Percentiles rank a stretch among this genome's conserved stretches.
Conservation (phyloP, 495 filamentous ascomycete species). For the Lophiotrema nucula region DNA sequence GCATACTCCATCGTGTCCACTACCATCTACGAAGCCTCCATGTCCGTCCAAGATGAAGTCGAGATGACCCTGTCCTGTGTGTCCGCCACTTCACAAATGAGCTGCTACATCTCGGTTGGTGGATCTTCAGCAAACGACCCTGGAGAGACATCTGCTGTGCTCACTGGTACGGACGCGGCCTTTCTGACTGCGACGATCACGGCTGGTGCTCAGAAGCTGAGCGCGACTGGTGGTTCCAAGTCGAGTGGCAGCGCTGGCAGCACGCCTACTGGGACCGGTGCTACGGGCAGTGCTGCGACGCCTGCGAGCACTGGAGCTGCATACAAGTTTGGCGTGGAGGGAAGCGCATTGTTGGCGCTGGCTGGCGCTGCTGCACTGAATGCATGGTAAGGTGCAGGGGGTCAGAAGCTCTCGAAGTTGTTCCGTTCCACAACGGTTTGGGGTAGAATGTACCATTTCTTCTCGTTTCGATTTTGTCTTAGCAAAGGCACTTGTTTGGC, state of each 20-base stretch:
- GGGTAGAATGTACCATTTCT: too few relatives aligned
- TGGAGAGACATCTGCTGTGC: neutral
- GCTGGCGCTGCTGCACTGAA: constrained; percentile 8
- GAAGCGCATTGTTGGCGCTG: constrained; percentile 8
- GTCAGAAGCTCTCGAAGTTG: too few relatives aligned
- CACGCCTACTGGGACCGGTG: neutral
- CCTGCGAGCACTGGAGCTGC: constrained; percentile 1
- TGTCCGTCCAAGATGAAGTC: neutral
- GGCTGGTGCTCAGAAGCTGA: constrained; percentile 4
- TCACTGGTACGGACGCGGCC: neutral
- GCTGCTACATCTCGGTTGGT: neutral
- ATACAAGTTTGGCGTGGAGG: constrained; percentile 5
- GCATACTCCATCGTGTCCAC: constrained; percentile 12
- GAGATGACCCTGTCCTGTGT: constrained; percentile 4
- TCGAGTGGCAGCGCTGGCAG: neutral
- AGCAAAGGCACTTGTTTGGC: too few relatives aligned
- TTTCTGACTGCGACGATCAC: constrained; percentile 18
- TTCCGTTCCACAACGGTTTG: too few relatives aligned
- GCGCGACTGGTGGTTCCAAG: constrained; percentile 1
- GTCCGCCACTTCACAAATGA: neutral
- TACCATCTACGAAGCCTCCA: constrained; percentile 5
- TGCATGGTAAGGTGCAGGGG: too few relatives aligned
- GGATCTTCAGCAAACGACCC: constrained; percentile 7
- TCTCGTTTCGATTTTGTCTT: too few relatives aligned
- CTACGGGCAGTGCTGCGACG: neutral